Evolutionary conservation across 1,284 basidiomycete genomes (phyloP).

Genomic region (Leccinum solheimii): DNA sequence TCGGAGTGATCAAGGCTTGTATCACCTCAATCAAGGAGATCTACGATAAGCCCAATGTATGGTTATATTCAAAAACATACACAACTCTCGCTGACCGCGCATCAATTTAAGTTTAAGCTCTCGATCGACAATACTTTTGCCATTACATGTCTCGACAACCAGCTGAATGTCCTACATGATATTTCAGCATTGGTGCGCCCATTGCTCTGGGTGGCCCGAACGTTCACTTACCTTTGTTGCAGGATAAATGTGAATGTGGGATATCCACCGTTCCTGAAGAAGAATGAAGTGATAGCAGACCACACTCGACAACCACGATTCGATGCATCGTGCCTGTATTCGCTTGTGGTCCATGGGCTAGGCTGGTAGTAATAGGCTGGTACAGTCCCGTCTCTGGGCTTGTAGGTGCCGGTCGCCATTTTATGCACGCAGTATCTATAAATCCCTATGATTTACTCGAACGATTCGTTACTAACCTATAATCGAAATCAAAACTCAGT

Average conservation of each 20-base stretch:
- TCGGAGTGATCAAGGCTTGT: slow-evolving; percentile 11
- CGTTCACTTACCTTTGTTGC: slow-evolving; percentile 3
- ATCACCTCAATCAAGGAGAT: slow-evolving; percentile 12
- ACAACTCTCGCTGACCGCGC: background rate
- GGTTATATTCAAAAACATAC: background rate
- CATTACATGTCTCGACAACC: slow-evolving; percentile 15
- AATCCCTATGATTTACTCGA: background rate
- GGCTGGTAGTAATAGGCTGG: background rate
- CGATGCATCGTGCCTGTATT: background rate
- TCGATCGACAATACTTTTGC: slow-evolving; percentile 4
- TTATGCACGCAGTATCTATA: background rate
- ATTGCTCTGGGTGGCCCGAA: background rate
- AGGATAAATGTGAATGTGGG: slow-evolving; percentile 17
- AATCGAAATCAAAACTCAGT: background rate
- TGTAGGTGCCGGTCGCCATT: slow-evolving; percentile 5
- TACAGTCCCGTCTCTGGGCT: background rate
- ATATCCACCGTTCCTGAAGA: background rate
- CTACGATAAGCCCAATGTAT: slow-evolving; percentile 13
- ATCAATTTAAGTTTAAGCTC: slow-evolving; percentile 6
- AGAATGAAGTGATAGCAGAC: background rate
- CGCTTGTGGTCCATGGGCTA: background rate
- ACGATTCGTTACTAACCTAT: background rate
- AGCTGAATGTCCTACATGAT: background rate
- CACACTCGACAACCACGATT: background rate
- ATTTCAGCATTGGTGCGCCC: slow-evolving; percentile 2